Evolutionary conservation across 805 yeast genomes (phyloP), one percentile per base, ranked within the genome.

Genomic region (Metschnikowia borealis): DNA sequence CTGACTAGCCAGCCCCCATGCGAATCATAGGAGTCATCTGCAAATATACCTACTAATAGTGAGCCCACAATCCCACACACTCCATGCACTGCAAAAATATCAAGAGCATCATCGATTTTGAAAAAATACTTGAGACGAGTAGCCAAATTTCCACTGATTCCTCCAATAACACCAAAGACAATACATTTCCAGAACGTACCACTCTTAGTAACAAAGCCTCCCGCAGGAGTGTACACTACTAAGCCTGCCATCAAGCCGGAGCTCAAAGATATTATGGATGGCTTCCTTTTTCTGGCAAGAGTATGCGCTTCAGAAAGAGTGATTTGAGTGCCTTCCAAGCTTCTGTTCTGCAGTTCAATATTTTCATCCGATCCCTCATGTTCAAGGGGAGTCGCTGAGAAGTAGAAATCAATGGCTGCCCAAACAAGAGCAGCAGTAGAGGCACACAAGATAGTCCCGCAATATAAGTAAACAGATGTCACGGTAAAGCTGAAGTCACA

Each of bases 1-100:
- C 69, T 67, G 10, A 61, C 57, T 1, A 70, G 64, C 77, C 77
- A 73, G 6, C 78, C 78, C 3, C 78, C 78, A 18, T 58, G 38
- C 1, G 75, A 60, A 1, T 57, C 63, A 47, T 68, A 69, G 6
- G 54, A 48, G 10, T 57, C 52, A 37, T 67, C 67, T 15, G 76
- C 74, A 57, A 73, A 70, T 1, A 73, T 62, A 0, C 78, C 77
- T 1, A 74, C 71, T 34, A 73, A 56, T 11, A 73, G 35, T 2
- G 74, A 69, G 0, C 78, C 78, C 3, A 64, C 66, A 29, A 70
- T 64, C 0, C 78, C 78, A 21, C 72, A 68, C 5, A 71, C 60
- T 0, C 77, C 77, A 55, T 73, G 78, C 37, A 73, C 65, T 6
- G 78, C 77, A 57, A 72, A 72, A 3, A 73, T 61, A 54, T 73